phyloP scores from a whole-genome alignment of 2,329 filamentous ascomycete species.

The Exophiala sp. region DNA sequence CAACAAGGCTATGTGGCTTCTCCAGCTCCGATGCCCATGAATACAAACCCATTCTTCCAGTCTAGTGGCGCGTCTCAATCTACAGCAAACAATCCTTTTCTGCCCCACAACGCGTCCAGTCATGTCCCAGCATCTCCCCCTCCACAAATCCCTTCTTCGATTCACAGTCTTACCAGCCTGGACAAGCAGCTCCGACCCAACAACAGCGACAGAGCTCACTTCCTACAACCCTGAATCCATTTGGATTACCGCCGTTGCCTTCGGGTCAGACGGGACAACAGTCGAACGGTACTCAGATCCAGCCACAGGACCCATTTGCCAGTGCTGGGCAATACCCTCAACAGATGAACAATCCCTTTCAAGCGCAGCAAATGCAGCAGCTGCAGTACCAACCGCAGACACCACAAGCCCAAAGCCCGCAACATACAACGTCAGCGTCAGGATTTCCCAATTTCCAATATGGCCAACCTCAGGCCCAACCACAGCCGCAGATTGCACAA shows the following conservation, averaged over 20 bases:
- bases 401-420: neutral
- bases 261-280: constrained; percentile 11
- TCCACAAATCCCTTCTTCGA: constrained; percentile 26
- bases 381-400: constrained; percentile 21
- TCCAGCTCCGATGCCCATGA: constrained; percentile 19
- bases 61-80: constrained; percentile 25
- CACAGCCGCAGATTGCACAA: constrained; percentile 5
- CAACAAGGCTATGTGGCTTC: constrained; percentile 32
- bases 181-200: constrained; percentile 21
- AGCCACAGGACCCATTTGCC: constrained; percentile 19
- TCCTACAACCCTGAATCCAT: constrained; percentile 23
- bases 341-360: constrained; percentile 22
- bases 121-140: constrained; percentile 15
- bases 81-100: constrained; percentile 27
- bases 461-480: constrained; percentile 15
- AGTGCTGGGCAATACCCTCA: constrained; percentile 25
- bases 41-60: constrained; percentile 43
- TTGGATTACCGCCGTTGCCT: constrained; percentile 25
- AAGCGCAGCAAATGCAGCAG: constrained; percentile 8
- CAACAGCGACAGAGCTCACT: constrained; percentile 21
- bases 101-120: constrained; percentile 14
- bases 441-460: constrained; percentile 24
- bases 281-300: constrained; percentile 18
- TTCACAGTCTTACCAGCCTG: constrained; percentile 9
- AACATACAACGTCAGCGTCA: constrained; percentile 3